Conservation (phyloP, 1,284 basidiomycete genomes). For the Apiotrichum siamense region DNA sequence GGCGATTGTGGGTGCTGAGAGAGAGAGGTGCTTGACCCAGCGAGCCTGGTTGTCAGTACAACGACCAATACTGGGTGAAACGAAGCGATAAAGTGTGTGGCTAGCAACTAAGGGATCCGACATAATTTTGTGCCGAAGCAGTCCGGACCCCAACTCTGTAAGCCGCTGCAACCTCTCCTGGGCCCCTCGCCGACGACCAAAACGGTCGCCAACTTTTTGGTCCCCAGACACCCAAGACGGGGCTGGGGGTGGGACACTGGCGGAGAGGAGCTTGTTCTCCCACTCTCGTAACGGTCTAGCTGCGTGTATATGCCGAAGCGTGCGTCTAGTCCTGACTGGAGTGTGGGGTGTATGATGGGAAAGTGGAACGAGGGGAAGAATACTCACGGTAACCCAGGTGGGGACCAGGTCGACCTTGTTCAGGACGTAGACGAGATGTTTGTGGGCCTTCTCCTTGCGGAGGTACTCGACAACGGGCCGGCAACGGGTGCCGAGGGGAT, state of each 20-base stretch:
- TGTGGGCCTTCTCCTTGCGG: constrained; percentile 93
- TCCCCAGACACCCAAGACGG: constrained; percentile 37
- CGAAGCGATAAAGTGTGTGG: constrained; percentile 25
- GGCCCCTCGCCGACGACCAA: constrained; percentile 43
- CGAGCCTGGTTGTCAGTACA: constrained; percentile 61
- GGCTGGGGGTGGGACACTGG: constrained; percentile 46
- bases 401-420: constrained; percentile 99
- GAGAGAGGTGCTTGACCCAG: constrained; percentile 92
- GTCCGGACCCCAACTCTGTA: constrained; percentile 49
- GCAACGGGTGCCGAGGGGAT: constrained; percentile 95
- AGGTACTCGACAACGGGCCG: constrained; percentile 91
- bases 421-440: constrained; percentile 91
- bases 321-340: constrained; percentile 52
- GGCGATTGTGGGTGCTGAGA: constrained; percentile 89
- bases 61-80: constrained; percentile 1
- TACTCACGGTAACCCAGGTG: constrained; percentile 94
- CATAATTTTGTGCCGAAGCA: constrained; percentile 25
- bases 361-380: constrained; percentile 4
- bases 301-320: constrained; percentile 37
- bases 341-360: constrained; percentile 41
- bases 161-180: constrained; percentile 38
- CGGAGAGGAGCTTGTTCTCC: constrained; percentile 52
- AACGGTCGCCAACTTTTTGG: constrained; percentile 38
- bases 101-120: constrained; percentile 50
- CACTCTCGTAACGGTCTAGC: constrained; percentile 57